phyloP scores from a whole-genome alignment of 257 asterid genomes.

The Nicotiana noctiflora region DNA sequence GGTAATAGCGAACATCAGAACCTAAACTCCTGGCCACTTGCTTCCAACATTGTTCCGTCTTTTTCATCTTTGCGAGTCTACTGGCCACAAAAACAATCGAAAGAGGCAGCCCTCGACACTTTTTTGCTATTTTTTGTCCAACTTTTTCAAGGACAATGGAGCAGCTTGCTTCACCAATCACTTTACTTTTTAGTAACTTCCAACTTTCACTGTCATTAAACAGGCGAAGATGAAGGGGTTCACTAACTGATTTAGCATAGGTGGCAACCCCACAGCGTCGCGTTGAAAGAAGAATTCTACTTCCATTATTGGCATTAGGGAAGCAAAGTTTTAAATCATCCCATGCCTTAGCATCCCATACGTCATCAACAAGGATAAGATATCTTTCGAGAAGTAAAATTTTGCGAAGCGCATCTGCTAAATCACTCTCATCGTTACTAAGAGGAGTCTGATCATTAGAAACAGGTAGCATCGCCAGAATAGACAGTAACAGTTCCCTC shows the following conservation, averaged over 20 bases:
- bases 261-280: no score
- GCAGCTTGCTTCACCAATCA: neutral
- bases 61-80: neutral
- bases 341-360: neutral
- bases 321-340: neutral
- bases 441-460: no score
- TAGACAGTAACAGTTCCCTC: neutral
- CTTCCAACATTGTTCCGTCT: neutral
- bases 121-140: neutral
- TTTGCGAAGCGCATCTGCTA: no score
- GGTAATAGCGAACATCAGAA: neutral
- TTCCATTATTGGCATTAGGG: neutral
- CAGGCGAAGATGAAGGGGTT: fast-evolving
- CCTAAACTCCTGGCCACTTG: neutral
- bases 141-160: neutral
- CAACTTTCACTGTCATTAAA: neutral
- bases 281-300: constrained; percentile 6
- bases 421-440: no score
- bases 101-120: neutral
- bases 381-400: neutral
- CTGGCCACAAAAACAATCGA: neutral
- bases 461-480: neutral
- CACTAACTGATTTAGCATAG: neutral
- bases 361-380: neutral
- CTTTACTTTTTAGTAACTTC: neutral